Evolutionary conservation across 495 filamentous ascomycete species (phyloP).

Genomic region (Chaetomium tenue): DNA sequence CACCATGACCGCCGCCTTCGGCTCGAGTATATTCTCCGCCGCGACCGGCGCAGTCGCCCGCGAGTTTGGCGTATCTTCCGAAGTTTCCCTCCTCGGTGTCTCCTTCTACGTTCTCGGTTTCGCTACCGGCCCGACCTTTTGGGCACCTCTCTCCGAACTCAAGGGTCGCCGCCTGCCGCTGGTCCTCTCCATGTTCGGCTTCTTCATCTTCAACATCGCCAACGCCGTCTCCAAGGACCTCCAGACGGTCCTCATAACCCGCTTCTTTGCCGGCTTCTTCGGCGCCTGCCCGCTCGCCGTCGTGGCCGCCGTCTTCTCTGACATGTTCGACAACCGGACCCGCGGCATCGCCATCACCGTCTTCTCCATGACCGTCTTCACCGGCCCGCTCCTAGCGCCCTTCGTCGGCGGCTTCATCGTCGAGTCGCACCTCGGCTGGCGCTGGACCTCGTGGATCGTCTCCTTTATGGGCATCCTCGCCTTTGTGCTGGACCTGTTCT

Average conservation of each 20-base stretch:
- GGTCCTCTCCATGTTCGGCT: constrained; percentile 71
- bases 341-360: constrained; percentile 78
- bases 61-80: constrained; percentile 55
- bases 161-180: constrained; percentile 71
- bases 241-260: constrained; percentile 77
- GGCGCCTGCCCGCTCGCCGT: constrained; percentile 78
- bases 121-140: constrained; percentile 61
- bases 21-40: constrained; percentile 65
- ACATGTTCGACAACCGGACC: constrained; percentile 78
- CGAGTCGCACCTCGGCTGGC: constrained; percentile 69
- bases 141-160: constrained; percentile 77
- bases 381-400: constrained; percentile 75
- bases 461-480: constrained; percentile 74
- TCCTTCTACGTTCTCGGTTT: constrained; percentile 72
- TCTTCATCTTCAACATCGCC: constrained; percentile 70
- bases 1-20: constrained; percentile 73
- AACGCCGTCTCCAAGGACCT: constrained; percentile 74
- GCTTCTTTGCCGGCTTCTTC: constrained; percentile 78
- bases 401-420: constrained; percentile 84
- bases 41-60: constrained; percentile 54
- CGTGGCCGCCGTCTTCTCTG: constrained; percentile 83
- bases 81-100: constrained; percentile 64
- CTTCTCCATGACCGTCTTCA: constrained; percentile 82
- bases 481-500: constrained; percentile 67
- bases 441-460: constrained; percentile 76